Percentiles rank a stretch among this genome's conserved stretches.
Evolutionary conservation across 2,329 filamentous ascomycete species (phyloP).

Genomic region (Neobulgaria alba): DNA sequence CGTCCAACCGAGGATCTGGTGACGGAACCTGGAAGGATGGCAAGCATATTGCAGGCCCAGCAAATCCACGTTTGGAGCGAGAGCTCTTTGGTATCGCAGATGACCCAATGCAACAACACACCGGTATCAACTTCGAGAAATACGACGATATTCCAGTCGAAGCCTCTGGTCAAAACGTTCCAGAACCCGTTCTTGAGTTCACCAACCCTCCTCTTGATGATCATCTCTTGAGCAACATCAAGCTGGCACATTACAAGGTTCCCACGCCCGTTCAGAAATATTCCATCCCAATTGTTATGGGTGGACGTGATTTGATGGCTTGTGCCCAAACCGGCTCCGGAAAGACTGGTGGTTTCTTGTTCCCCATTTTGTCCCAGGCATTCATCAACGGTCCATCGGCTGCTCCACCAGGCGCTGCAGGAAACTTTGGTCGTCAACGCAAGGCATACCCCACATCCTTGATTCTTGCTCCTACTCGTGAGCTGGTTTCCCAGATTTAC

Average conservation of each 20-base stretch:
- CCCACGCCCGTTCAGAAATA: slow-evolving; percentile 99
- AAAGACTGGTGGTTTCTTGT: slow-evolving; percentile 99
- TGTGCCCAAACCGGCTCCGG: slow-evolving; percentile 99
- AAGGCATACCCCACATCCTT: slow-evolving; percentile 96
- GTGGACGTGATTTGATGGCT: slow-evolving; percentile 95
- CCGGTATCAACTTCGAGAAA: slow-evolving; percentile 99
- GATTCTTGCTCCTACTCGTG: slow-evolving; percentile 92
- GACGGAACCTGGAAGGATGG: slow-evolving; percentile 96
- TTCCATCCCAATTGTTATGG: slow-evolving; percentile 98
- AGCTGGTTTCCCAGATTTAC: slow-evolving; percentile 97
- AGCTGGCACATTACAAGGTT: slow-evolving; percentile 86
- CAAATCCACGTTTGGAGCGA: slow-evolving; percentile 84
- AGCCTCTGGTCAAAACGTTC: slow-evolving; percentile 87
- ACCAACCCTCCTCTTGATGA: slow-evolving; percentile 92
- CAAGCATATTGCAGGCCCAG: slow-evolving; percentile 86
- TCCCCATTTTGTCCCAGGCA: slow-evolving; percentile 97
- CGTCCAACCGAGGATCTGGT: slow-evolving; percentile 67
- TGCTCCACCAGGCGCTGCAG: slow-evolving; percentile 52
- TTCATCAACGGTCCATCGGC: slow-evolving; percentile 80
- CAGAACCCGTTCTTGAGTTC: slow-evolving; percentile 84
- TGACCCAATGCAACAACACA: slow-evolving; percentile 76
- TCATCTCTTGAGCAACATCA: slow-evolving; percentile 87
- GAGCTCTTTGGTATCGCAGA: slow-evolving; percentile 89
- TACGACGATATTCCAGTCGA: slow-evolving; percentile 99
- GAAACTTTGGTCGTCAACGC: slow-evolving; percentile 83